Percentiles rank a stretch among this genome's conserved stretches.
Evolutionary conservation across 73 alveolate species (phyloP).

Genomic region (Uronychia setigera): DNA sequence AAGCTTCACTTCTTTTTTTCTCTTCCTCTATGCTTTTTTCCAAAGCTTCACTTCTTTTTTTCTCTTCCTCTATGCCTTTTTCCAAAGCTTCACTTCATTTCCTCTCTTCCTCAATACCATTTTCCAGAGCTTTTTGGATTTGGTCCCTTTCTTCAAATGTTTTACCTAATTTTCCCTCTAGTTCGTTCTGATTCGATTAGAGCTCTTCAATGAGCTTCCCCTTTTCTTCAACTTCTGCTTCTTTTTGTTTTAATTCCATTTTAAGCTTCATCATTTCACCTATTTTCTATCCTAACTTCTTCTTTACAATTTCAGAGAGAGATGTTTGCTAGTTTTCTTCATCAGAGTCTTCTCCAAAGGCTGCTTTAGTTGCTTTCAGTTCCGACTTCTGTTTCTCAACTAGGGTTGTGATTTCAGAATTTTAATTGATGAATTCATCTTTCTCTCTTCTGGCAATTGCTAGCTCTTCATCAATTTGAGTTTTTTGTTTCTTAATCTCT

Average conservation of each 20-base stretch:
- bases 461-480: too few species aligned
- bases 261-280: not conserved
- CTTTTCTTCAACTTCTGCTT: not conserved
- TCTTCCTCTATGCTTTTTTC: conserved; percentile 18
- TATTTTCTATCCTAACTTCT: not conserved
- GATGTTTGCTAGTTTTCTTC: not conserved
- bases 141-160: conserved; percentile 14
- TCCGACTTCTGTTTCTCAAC: too few species aligned
- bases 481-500: too few species aligned
- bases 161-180: not conserved
- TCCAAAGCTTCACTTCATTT: not conserved
- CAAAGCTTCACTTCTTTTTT: not conserved
- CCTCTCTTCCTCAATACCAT: too few species aligned
- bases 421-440: too few species aligned
- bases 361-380: too few species aligned
- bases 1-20: not conserved
- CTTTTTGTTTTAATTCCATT: not conserved
- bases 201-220: not conserved
- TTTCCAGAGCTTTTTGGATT: not conserved
- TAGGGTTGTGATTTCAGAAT: too few species aligned
- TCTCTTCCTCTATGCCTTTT: conserved; percentile 3
- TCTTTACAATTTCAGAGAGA: not conserved
- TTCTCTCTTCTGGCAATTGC: too few species aligned
- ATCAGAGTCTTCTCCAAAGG: not conserved
- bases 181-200: too few species aligned